Percentiles rank a stretch among this genome's conserved stretches.
Conservation (phyloP, 2,329 filamentous ascomycete genomes). For the Epichloe scottii region DNA sequence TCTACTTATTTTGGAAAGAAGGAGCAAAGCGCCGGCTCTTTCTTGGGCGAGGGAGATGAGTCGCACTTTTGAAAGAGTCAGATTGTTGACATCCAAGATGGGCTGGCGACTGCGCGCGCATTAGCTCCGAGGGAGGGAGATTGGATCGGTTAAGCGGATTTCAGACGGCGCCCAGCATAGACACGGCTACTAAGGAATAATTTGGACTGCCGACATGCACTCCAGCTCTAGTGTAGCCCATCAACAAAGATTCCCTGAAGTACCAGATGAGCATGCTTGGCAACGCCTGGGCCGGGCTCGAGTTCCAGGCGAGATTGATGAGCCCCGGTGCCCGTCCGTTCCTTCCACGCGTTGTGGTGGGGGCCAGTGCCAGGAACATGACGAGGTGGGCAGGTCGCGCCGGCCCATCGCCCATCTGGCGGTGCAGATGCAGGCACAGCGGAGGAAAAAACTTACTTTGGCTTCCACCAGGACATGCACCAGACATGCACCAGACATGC, state of each 20-base stretch:
- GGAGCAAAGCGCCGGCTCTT: neutral
- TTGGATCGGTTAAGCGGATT: slow-evolving; percentile 3
- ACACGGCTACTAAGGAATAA: neutral
- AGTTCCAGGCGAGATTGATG: neutral
- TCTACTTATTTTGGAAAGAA: neutral
- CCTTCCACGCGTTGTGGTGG: no score
- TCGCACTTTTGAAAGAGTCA: neutral
- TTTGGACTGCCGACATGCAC: neutral
- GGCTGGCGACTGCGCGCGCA: neutral
- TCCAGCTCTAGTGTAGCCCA: neutral
- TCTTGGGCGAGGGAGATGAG: neutral
- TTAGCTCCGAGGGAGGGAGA: slow-evolving; percentile 4
- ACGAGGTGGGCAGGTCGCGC: neutral
- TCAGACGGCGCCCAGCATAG: slow-evolving; percentile 1
- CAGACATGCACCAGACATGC: neutral
- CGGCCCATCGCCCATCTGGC: neutral
- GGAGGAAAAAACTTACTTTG: no score
- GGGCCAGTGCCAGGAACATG: neutral
- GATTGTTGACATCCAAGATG: neutral
- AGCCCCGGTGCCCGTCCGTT: neutral
- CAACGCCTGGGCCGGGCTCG: neutral
- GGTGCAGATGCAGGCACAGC: no score
- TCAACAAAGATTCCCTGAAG: neutral
- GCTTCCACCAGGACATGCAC: neutral
- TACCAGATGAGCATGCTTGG: neutral